phyloP scores from a whole-genome alignment of 768 basidiomycete species.

The Pisolithus marmoratus region DNA sequence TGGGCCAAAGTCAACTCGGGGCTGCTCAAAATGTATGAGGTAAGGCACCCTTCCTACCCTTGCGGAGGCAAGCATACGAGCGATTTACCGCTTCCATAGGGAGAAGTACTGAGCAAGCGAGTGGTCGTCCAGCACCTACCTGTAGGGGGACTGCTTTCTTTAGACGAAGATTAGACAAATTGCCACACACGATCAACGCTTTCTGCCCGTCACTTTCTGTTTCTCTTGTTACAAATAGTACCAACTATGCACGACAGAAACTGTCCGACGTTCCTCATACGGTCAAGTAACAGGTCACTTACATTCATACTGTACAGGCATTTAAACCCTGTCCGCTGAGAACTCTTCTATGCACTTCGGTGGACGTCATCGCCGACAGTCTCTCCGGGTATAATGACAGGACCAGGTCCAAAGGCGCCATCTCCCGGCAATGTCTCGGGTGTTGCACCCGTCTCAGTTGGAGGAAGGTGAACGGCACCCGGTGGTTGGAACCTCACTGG shows the following conservation, averaged over 20 bases:
- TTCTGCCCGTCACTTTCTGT: too few species aligned
- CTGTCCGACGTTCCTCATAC: too few species aligned
- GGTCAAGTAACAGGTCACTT: too few species aligned
- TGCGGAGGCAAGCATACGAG: background rate
- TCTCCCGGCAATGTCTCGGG: conserved; percentile 21
- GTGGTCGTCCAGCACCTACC: conserved; percentile 97
- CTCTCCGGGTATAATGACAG: conserved; percentile 23
- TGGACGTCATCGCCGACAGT: conserved; percentile 14
- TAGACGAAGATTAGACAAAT: background rate
- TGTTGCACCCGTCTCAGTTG: conserved; percentile 15
- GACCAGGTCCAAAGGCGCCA: conserved; percentile 23
- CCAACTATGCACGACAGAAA: too few species aligned
- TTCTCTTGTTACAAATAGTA: too few species aligned
- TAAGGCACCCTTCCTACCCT: conserved; percentile 19
- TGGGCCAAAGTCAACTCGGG: conserved; percentile 92
- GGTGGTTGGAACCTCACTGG: conserved; percentile 13
- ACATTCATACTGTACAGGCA: too few species aligned
- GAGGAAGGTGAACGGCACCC: conserved; percentile 16
- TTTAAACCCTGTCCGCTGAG: too few species aligned
- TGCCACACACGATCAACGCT: too few species aligned
- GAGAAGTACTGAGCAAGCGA: conserved; percentile 87
- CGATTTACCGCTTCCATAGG: conserved; percentile 34
- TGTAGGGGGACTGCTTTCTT: conserved; percentile 56
- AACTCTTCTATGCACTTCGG: background rate
- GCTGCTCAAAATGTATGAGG: conserved; percentile 94